phyloP scores from a whole-genome alignment of 2,329 filamentous ascomycete genomes.

The Pestalotiopsis sp. region DNA sequence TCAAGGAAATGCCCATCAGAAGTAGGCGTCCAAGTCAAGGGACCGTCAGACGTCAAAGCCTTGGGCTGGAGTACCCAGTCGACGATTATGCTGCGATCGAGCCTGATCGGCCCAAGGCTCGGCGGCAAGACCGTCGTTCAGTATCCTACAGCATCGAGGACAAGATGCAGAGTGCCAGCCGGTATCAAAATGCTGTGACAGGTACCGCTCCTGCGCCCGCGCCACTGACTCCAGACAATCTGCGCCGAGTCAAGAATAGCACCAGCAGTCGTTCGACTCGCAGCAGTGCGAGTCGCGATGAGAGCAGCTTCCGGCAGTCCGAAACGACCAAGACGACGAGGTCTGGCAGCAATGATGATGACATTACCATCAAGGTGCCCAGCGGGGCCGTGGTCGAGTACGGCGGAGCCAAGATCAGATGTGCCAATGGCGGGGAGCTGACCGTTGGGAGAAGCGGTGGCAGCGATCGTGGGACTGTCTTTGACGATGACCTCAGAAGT shows the following conservation, averaged over 20 bases:
- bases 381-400: conserved; percentile 58
- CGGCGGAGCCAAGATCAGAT: conserved; percentile 59
- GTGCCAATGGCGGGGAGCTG: conserved; percentile 60
- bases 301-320: conserved; percentile 64
- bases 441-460: conserved; percentile 48
- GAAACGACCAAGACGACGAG: conserved; percentile 63
- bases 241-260: conserved; percentile 51
- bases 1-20: conserved; percentile 22
- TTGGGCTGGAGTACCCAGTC: conserved; percentile 19
- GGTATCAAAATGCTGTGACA: conserved; percentile 56
- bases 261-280: conserved; percentile 58
- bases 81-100: conserved; percentile 20
- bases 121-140: conserved; percentile 27
- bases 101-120: conserved; percentile 22
- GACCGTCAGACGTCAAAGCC: conserved; percentile 21
- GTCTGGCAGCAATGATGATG: conserved; percentile 54
- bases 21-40: conserved; percentile 15
- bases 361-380: conserved; percentile 63
- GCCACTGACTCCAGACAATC: conserved; percentile 56
- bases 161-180: conserved; percentile 44
- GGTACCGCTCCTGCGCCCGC: conserved; percentile 39
- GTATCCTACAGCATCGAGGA: conserved; percentile 42
- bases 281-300: conserved; percentile 62
- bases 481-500: conserved; percentile 48
- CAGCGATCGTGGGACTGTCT: conserved; percentile 55